Evolutionary conservation across 345 rosid genomes (phyloP), one percentile per base, ranked within the genome.

Genomic region (Noccaea caerulescens): DNA sequence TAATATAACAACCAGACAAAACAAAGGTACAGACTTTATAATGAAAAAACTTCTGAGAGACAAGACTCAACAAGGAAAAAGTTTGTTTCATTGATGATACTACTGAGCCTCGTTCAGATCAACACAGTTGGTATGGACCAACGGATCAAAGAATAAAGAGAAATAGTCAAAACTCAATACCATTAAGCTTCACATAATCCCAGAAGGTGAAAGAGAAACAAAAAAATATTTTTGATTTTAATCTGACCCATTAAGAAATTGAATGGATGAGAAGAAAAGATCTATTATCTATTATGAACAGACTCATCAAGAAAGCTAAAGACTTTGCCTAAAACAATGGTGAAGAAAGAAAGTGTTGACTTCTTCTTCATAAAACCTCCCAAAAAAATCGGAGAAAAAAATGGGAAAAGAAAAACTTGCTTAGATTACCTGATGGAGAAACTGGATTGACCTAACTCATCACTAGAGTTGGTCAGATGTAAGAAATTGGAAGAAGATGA

Each of bases 371-470:
- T 45, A 18, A 60, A 71, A 25, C 38, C 60, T 8, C 7, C 47
- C 36, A 23, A 32, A 33, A 16, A 39, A 65, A 30, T 10, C 43
- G 9, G 42, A 56, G 16, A 37, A 8, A 0, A 4, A 32, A 36
- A 18, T 4, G 4, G 4, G 3, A 25, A 59, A 38, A 36, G 1
- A 25, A 25, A 27, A 27, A 4, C 5, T 2, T 43, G 23, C 23
- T 14, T 0, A 36, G 51, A 69, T 72, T 81, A 93, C 98, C 98
- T 88, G 80, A 92, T 88, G 73, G 95, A 90, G 89, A 92, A 92
- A 47, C 49, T 82, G 32, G 91, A 42, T 53, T 66, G 76, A 71
- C 57, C 66, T 49, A 59, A 72, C 67, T 72, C 79, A 76, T 67
- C 25, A 27, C 23, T 27, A 39, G 69, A 55, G 33, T 47, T 57